Percentiles rank a stretch among this genome's conserved stretches.
Conservation (phyloP, 2,329 filamentous ascomycete species). For the Colletotrichum neosansevieriae region DNA sequence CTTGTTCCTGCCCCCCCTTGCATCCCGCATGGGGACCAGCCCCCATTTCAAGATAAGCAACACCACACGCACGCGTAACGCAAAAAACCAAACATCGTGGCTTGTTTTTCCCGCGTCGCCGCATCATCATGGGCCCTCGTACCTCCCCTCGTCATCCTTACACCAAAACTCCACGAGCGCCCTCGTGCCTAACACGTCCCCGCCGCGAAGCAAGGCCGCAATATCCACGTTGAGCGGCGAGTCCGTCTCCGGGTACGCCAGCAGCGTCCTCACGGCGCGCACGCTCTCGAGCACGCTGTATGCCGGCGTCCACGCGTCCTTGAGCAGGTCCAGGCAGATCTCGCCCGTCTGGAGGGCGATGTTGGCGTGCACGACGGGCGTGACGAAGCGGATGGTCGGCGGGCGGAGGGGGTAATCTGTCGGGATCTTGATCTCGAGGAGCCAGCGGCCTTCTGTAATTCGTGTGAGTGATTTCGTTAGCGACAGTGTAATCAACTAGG, state of each 20-base stretch:
- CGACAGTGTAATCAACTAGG: neutral
- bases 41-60: neutral
- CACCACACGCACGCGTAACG: no score
- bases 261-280: slow-evolving; percentile 78
- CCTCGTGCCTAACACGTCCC: slow-evolving; percentile 76
- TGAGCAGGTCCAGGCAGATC: slow-evolving; percentile 91
- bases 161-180: slow-evolving; percentile 80
- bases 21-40: neutral
- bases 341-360: slow-evolving; percentile 79
- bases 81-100: no score
- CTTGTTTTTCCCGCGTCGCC: no score
- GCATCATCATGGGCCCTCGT: slow-evolving; percentile 51
- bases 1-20: neutral
- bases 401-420: slow-evolving; percentile 81
- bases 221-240: slow-evolving; percentile 84
- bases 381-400: slow-evolving; percentile 84
- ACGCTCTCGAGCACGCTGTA: slow-evolving; percentile 84
- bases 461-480: neutral
- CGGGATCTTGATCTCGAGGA: slow-evolving; percentile 82
- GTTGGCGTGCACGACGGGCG: slow-evolving; percentile 88
- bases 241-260: slow-evolving; percentile 76
- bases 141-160: slow-evolving; percentile 60
- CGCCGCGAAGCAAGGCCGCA: slow-evolving; percentile 75
- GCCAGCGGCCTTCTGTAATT: slow-evolving; percentile 78
- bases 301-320: slow-evolving; percentile 83